phyloP scores from a whole-genome alignment of 177 flowering plant species.

The Vitis hybrid region DNA sequence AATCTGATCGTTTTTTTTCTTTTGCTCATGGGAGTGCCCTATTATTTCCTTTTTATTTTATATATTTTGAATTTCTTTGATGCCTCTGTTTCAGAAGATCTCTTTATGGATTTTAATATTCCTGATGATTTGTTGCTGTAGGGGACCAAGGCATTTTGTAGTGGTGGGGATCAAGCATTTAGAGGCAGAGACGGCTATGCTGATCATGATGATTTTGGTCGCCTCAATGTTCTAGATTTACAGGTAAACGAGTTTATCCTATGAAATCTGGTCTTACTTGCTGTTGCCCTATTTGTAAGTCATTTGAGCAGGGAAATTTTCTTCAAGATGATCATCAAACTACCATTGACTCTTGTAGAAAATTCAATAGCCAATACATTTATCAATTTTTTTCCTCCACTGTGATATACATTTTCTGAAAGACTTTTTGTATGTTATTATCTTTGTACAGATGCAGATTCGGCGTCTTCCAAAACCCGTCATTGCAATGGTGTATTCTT shows the following conservation, averaged over 20 bases:
- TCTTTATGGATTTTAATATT: too few species aligned
- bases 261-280: neutral
- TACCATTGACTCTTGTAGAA: neutral
- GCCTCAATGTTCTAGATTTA: slow-evolving; percentile 88
- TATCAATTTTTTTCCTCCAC: neutral
- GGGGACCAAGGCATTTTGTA: slow-evolving; percentile 95
- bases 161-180: slow-evolving; percentile 95
- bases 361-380: neutral
- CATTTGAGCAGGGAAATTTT: neutral
- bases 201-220: slow-evolving; percentile 69
- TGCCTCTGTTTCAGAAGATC: too few species aligned
- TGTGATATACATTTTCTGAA: neutral
- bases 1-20: too few species aligned
- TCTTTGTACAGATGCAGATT: slow-evolving; percentile 69
- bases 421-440: neutral
- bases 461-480: slow-evolving; percentile 96
- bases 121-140: slow-evolving; percentile 15
- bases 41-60: neutral
- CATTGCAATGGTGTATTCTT: slow-evolving; percentile 79
- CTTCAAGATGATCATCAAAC: neutral
- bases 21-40: neutral
- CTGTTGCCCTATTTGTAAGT: neutral
- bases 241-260: slow-evolving; percentile 50
- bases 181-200: slow-evolving; percentile 77
- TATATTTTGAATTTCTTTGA: neutral